These are phyloP conservation scores for Cystoderma amianthinum DNA, from an alignment of 768 basidiomycete species.

Conservation along the genomic window DNA sequence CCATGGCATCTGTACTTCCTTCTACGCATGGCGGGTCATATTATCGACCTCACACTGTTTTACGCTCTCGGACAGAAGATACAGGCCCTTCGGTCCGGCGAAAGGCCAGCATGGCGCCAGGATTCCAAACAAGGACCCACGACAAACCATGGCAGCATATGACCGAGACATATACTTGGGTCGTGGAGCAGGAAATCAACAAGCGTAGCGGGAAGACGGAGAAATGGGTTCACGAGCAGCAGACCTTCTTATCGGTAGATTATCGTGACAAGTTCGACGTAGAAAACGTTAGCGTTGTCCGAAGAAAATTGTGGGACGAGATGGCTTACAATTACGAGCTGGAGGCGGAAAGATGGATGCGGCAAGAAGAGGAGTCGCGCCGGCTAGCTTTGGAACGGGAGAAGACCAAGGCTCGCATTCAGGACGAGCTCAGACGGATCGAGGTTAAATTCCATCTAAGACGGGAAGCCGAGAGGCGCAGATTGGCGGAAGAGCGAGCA, in stretches of 20 bases:
- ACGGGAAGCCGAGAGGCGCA: constrained; percentile 41
- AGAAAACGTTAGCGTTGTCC: constrained; percentile 7
- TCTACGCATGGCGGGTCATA: not conserved
- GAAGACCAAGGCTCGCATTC: constrained; percentile 36
- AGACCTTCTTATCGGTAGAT: constrained; percentile 27
- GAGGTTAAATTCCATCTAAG: constrained; percentile 44
- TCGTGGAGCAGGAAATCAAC: constrained; percentile 45
- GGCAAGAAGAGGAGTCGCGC: constrained; percentile 37
- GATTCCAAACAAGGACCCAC: not conserved
- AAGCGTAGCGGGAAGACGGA: constrained; percentile 46
- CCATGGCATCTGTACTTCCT: constrained; percentile 6
- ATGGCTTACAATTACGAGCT: constrained; percentile 42
- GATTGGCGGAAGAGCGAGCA: constrained; percentile 40
- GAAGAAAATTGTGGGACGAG: constrained; percentile 44
- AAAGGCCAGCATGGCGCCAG: constrained; percentile 1
- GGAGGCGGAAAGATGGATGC: constrained; percentile 48
- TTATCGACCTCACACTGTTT: not conserved
- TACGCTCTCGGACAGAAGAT: constrained; percentile 6
- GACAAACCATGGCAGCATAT: constrained; percentile 32
- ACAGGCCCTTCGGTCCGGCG: constrained; percentile 10
- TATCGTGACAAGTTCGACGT: constrained; percentile 4
- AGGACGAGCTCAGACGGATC: constrained; percentile 49
- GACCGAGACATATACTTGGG: constrained; percentile 39
- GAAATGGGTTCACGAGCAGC: constrained; percentile 61
- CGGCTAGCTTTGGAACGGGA: constrained; percentile 38